phyloP scores from a whole-genome alignment of 148 eudicot genomes.

The Amaranthus hypochondriacus region DNA sequence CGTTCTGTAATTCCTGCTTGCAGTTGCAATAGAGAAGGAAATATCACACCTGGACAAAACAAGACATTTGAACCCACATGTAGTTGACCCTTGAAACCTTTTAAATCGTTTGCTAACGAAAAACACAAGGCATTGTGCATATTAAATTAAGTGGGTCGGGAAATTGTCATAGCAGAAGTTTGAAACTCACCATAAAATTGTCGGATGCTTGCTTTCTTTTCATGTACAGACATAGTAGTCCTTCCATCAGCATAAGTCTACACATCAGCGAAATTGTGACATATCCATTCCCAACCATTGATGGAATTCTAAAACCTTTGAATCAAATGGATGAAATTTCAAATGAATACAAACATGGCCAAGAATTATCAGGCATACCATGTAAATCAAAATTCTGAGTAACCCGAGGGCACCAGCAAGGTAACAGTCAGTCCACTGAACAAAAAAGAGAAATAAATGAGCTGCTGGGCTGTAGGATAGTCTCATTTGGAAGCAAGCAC shows the following conservation, averaged over 20 bases:
- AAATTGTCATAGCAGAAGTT: background rate
- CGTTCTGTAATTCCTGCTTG: slow-evolving; percentile 67
- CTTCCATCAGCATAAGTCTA: slow-evolving; percentile 80
- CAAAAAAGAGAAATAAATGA: slow-evolving; percentile 63
- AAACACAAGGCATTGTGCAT: background rate
- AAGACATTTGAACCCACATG: slow-evolving; percentile 4
- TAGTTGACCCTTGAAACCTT: background rate
- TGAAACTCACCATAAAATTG: slow-evolving; percentile 71
- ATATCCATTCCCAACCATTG: background rate
- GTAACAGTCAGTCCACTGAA: slow-evolving; percentile 84
- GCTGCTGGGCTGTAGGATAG: slow-evolving; percentile 78
- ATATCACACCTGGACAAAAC: slow-evolving; percentile 50
- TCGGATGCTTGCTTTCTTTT: slow-evolving; percentile 71
- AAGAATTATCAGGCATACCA: slow-evolving; percentile 30
- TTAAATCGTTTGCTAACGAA: background rate
- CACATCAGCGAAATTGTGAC: slow-evolving; percentile 23
- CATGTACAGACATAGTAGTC: slow-evolving; percentile 62
- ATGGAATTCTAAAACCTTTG: background rate
- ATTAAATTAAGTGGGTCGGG: background rate
- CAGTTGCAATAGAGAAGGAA: slow-evolving; percentile 89
- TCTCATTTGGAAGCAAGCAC: slow-evolving; percentile 85
- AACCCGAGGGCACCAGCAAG: slow-evolving; percentile 89
- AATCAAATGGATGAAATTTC: background rate
- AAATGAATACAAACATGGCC: background rate
- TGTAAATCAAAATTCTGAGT: slow-evolving; percentile 67